These are phyloP conservation scores for Metarhizium sp. DNA, from an alignment of 2,329 filamentous ascomycete species.

Conservation along the genomic window DNA sequence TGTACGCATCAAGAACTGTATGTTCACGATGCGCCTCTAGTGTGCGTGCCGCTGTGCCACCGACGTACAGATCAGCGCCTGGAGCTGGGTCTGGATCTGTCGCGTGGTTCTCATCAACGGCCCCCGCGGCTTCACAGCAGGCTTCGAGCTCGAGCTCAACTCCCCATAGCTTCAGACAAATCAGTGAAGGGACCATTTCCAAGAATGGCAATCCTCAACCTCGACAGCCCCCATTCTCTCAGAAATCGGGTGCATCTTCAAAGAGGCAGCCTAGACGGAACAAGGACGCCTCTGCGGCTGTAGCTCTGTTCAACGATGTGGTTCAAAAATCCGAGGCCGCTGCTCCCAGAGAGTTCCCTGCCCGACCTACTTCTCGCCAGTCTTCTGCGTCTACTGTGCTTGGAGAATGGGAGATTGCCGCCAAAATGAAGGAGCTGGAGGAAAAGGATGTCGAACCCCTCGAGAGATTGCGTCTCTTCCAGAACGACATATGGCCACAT, in stretches of 20 bases:
- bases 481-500: slow-evolving; percentile 20
- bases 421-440: slow-evolving; percentile 18
- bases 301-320: slow-evolving; percentile 28
- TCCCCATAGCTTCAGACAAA: neutral
- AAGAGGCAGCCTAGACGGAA: slow-evolving; percentile 1
- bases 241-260: slow-evolving; percentile 2
- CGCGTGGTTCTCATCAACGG: slow-evolving; percentile 16
- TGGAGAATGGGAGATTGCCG: slow-evolving; percentile 20
- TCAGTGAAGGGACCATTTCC: neutral
- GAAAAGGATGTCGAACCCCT: slow-evolving; percentile 5
- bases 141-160: neutral
- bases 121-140: slow-evolving; percentile 7
- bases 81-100: neutral
- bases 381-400: slow-evolving; percentile 7
- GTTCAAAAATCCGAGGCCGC: slow-evolving; percentile 12
- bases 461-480: slow-evolving; percentile 17
- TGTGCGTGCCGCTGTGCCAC: slow-evolving; percentile 11
- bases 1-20: slow-evolving; percentile 24
- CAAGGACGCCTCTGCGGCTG: slow-evolving; percentile 13
- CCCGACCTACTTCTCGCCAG: neutral
- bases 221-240: neutral
- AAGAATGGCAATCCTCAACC: neutral
- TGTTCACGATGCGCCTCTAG: slow-evolving; percentile 26
- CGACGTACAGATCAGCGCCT: neutral
- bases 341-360: neutral